Evolutionary conservation across 257 asterid genomes (phyloP).

Genomic region (Nicotiana attenuata): DNA sequence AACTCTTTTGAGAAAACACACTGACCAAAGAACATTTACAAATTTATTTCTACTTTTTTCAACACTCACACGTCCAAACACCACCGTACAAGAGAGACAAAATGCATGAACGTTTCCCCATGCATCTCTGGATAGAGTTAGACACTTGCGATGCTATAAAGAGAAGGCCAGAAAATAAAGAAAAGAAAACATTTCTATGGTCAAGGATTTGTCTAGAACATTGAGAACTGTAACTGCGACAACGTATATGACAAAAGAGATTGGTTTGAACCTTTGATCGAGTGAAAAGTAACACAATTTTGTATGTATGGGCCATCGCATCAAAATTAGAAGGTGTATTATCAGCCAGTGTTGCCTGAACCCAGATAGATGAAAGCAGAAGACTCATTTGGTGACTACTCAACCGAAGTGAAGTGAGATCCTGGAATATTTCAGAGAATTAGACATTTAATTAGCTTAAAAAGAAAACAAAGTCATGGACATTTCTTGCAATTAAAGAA

Average conservation of each 20-base stretch:
- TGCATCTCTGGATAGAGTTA: not conserved
- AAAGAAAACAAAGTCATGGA: not conserved
- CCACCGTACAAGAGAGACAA: not conserved
- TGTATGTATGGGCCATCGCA: conserved; percentile 45
- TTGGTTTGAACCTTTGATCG: conserved; percentile 38
- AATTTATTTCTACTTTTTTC: not conserved
- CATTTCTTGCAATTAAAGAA: not conserved
- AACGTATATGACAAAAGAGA: not conserved
- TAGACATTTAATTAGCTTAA: not conserved
- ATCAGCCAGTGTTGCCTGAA: conserved; percentile 36
- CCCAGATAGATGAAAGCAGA: conserved; percentile 51
- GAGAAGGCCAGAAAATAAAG: not conserved
- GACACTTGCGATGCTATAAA: conserved; percentile 5
- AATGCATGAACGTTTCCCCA: not conserved
- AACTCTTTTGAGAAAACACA: not conserved
- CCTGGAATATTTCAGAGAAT: conserved; percentile 22
- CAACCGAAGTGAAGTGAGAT: conserved; percentile 36
- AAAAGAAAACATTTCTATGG: not conserved
- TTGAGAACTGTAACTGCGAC: not conserved
- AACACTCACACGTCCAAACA: not conserved
- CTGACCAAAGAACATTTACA: not conserved
- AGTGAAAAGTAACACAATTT: conserved; percentile 36
- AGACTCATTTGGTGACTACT: conserved; percentile 47
- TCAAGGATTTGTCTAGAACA: conserved; percentile 8
- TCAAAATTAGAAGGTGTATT: conserved; percentile 42